These are phyloP conservation scores for Coniella lustricola DNA, from an alignment of 2,329 filamentous ascomycete species.

Conservation along the genomic window DNA sequence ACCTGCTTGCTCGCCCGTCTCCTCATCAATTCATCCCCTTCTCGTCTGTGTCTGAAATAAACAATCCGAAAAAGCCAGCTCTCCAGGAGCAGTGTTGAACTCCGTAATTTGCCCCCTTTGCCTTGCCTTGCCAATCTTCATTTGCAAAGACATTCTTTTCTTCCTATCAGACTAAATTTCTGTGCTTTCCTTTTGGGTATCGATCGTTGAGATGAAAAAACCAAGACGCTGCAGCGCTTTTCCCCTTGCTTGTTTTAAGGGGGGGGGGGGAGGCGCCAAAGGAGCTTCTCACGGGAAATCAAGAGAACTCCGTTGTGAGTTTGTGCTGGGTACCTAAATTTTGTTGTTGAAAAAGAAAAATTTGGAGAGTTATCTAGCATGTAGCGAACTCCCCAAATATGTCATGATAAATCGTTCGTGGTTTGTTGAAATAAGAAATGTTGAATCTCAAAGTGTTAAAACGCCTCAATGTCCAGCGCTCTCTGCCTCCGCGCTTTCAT, in stretches of 20 bases:
- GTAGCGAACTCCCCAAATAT: background rate
- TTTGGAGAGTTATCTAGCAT: too few species aligned
- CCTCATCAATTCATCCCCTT: too few species aligned
- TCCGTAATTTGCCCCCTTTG: too few species aligned
- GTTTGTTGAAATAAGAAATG: slow-evolving; percentile 26
- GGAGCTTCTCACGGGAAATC: background rate
- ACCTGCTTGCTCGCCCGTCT: too few species aligned
- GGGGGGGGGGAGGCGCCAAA: background rate
- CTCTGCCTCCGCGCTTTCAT: slow-evolving; percentile 23
- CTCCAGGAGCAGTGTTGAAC: slow-evolving; percentile 17
- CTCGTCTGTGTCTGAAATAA: too few species aligned
- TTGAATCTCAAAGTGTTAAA: slow-evolving; percentile 16
- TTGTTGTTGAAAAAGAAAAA: slow-evolving; percentile 3
- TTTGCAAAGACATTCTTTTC: slow-evolving; percentile 12
- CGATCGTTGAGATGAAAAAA: slow-evolving; percentile 19
- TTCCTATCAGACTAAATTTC: slow-evolving; percentile 15
- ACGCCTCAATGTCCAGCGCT: slow-evolving; percentile 10
- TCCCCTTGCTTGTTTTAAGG: too few species aligned
- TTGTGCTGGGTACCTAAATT: too few species aligned
- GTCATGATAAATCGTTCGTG: background rate
- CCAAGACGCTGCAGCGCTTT: slow-evolving; percentile 19
- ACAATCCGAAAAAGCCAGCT: slow-evolving; percentile 23
- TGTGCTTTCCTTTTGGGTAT: slow-evolving; percentile 9
- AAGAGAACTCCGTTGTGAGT: background rate
- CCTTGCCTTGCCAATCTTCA: slow-evolving; percentile 4